These are phyloP conservation scores for Diaporthe citri DNA, from an alignment of 2,329 filamentous ascomycete genomes.

Conservation along the genomic window DNA sequence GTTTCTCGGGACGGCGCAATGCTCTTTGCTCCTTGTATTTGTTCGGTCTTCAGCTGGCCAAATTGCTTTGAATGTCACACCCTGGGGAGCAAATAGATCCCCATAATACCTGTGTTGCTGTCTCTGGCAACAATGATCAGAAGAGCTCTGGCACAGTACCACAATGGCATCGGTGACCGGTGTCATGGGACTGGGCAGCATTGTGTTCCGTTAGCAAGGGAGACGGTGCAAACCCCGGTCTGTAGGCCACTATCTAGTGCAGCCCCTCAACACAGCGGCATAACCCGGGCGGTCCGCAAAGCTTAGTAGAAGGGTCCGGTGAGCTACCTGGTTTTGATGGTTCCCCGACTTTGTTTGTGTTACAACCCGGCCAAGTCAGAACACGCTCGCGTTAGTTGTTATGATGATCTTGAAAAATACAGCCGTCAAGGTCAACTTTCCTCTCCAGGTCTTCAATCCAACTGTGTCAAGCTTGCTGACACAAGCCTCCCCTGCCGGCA, in stretches of 20 bases:
- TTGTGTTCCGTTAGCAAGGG: background rate
- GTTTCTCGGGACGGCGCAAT: background rate
- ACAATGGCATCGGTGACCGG: background rate
- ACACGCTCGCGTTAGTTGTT: background rate
- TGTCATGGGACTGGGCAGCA: background rate
- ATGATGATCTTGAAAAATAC: no score
- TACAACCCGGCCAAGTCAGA: slow-evolving; percentile 8
- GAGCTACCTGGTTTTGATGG: slow-evolving; percentile 6
- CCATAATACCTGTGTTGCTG: background rate
- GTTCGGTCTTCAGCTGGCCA: background rate
- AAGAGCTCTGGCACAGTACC: background rate
- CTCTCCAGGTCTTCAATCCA: background rate
- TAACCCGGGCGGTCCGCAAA: slow-evolving; percentile 34
- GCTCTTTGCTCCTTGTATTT: background rate
- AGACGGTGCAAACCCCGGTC: slow-evolving; percentile 15
- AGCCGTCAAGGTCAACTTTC: background rate
- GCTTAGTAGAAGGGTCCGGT: slow-evolving; percentile 26
- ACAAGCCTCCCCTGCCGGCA: background rate
- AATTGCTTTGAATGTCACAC: background rate
- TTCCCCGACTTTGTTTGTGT: slow-evolving; percentile 3
- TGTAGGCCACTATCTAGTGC: slow-evolving; percentile 11
- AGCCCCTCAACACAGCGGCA: slow-evolving; percentile 24
- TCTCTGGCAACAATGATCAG: background rate
- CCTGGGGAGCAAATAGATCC: background rate
- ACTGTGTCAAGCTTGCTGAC: background rate